These are phyloP conservation scores for Sungouiozyma intestinalis DNA, from an alignment of 805 yeast species.

Conservation along the genomic window DNA sequence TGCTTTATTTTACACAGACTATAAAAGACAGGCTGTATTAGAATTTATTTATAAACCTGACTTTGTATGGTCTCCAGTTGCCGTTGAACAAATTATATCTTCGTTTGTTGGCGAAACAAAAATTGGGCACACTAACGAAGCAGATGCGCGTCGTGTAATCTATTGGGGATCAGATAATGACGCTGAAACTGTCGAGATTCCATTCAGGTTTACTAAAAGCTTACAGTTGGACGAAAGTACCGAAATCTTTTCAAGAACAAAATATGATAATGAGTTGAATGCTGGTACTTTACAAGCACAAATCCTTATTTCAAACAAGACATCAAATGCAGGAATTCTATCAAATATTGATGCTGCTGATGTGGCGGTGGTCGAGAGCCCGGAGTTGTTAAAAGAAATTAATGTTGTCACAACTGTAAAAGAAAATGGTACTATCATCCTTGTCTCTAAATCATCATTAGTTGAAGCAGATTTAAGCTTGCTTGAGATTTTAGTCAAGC, in stretches of 20 bases:
- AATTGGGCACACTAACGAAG: constrained; percentile 5
- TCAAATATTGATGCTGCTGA: constrained; percentile 47
- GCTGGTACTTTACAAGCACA: constrained; percentile 75
- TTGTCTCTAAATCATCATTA: constrained; percentile 27
- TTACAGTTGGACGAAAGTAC: constrained; percentile 52
- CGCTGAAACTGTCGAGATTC: constrained; percentile 37
- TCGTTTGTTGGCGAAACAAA: constrained; percentile 28
- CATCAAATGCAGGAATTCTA: constrained; percentile 7
- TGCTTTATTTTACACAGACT: constrained; percentile 43
- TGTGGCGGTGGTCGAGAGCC: constrained; percentile 52
- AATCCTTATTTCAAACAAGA: constrained; percentile 28
- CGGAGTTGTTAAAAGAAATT: constrained; percentile 41
- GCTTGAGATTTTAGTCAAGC: constrained; percentile 37
- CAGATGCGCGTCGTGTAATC: constrained; percentile 28
- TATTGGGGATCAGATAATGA: constrained; percentile 66
- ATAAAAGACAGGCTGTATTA: constrained; percentile 31
- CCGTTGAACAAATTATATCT: constrained; percentile 38
- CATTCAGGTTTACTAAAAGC: constrained; percentile 57
- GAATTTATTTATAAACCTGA: constrained; percentile 44
- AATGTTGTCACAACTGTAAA: constrained; percentile 55
- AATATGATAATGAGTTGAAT: constrained; percentile 58
- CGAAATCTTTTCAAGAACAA: constrained; percentile 45
- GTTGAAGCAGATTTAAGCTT: constrained; percentile 26
- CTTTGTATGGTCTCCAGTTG: constrained; percentile 47
- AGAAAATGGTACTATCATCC: constrained; percentile 44